Evolutionary conservation across 2,329 filamentous ascomycete genomes (phyloP).

Genomic region (Coniochaeta sp.): DNA sequence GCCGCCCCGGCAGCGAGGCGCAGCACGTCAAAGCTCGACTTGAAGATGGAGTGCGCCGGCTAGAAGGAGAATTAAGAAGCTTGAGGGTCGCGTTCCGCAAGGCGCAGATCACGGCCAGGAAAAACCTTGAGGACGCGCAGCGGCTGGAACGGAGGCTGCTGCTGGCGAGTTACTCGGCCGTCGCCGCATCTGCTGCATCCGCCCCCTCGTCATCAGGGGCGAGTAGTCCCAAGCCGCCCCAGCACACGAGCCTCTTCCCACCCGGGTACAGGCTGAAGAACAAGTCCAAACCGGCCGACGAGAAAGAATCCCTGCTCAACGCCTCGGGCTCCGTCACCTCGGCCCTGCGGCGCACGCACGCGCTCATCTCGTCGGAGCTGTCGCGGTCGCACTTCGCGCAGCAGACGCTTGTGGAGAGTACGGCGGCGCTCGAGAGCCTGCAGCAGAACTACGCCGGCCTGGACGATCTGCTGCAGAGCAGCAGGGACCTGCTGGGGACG

Average conservation of each 20-base stretch:
- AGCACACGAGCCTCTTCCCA: constrained; percentile 14
- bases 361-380: constrained; percentile 78
- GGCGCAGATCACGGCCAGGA: constrained; percentile 74
- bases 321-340: constrained; percentile 79
- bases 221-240: constrained; percentile 22
- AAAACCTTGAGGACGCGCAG: constrained; percentile 65
- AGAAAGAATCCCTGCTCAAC: constrained; percentile 66
- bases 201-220: constrained; percentile 20
- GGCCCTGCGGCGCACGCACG: constrained; percentile 77
- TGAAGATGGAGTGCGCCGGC: constrained; percentile 56
- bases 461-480: constrained; percentile 68
- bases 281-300: constrained; percentile 24
- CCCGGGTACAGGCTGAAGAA: constrained; percentile 17
- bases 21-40: constrained; percentile 60
- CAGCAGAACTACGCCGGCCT: constrained; percentile 75
- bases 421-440: constrained; percentile 72
- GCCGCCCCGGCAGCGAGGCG: constrained; percentile 42
- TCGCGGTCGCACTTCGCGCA: constrained; percentile 83
- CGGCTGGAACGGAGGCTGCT: constrained; percentile 70
- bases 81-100: constrained; percentile 66
- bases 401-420: constrained; percentile 79
- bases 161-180: constrained; percentile 51
- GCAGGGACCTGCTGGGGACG: constrained; percentile 67
- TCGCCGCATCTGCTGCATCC: constrained; percentile 15
- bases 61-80: constrained; percentile 63